A percentile compares a stretch with the other conserved stretches of the same genome.
These are phyloP conservation scores for Blastocystis sp. DNA, from an alignment of 352 stramenopile species.

Conservation along the genomic window DNA sequence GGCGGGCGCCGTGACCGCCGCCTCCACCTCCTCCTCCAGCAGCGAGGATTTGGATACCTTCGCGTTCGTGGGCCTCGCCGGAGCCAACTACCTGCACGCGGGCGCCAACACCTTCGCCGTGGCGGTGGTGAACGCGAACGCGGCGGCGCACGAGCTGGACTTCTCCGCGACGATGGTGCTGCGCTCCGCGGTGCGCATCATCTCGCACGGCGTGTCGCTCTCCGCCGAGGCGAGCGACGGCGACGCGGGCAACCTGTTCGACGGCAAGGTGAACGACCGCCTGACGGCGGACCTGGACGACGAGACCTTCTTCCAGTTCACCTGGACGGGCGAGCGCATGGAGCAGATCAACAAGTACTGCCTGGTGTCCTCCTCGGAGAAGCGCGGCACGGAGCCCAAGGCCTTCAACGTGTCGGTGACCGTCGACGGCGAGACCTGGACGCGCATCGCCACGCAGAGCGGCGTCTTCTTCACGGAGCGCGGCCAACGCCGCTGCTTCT, in stretches of 20 bases:
- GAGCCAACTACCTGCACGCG: conserved; percentile 17
- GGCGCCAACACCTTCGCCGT: conserved; percentile 2
- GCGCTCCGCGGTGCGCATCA: not conserved
- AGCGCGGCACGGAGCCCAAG: not conserved
- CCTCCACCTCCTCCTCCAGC: conserved; percentile 9
- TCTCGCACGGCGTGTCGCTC: not conserved
- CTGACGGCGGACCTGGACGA: not conserved
- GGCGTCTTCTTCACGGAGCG: not conserved
- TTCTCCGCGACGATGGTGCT: not conserved
- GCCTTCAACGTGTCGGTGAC: not conserved
- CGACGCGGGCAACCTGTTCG: not conserved
- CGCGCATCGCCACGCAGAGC: not conserved
- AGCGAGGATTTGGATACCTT: not conserved
- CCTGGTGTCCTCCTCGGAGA: not conserved
- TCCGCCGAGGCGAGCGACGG: not conserved
- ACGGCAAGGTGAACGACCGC: not conserved
- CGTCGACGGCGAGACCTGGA: conserved; percentile 5
- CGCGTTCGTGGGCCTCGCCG: not conserved
- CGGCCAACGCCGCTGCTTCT: conserved; percentile 14
- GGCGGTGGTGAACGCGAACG: not conserved
- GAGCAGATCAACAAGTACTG: conserved; percentile 56
- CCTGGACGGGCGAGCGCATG: not conserved
- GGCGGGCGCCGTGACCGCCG: not conserved
- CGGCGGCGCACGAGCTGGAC: not conserved
- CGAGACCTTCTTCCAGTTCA: not conserved